These are phyloP conservation scores for Candida palmyrensis DNA, from an alignment of 805 yeast species.

Conservation along the genomic window DNA sequence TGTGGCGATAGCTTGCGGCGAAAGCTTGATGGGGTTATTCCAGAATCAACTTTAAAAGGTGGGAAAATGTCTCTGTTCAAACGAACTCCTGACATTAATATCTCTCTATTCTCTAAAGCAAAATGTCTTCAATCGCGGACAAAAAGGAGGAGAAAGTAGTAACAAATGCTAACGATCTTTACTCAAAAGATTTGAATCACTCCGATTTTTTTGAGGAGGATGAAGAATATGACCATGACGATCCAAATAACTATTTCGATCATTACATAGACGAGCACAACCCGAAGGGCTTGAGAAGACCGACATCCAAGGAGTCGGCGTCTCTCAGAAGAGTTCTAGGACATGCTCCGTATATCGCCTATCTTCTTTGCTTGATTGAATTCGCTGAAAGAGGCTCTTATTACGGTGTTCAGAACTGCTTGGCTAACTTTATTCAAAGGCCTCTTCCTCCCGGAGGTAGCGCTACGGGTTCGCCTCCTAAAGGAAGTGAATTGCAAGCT, in stretches of 20 bases:
- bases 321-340: slow-evolving; percentile 37
- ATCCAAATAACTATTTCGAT: slow-evolving; percentile 17
- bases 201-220: slow-evolving; percentile 1
- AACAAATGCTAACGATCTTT: neutral
- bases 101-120: too few relatives aligned
- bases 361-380: slow-evolving; percentile 47
- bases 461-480: slow-evolving; percentile 39
- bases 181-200: neutral
- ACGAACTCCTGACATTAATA: too few relatives aligned
- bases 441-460: slow-evolving; percentile 47
- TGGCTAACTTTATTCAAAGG: slow-evolving; percentile 47
- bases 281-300: slow-evolving; percentile 33
- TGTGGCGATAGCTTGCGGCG: too few relatives aligned
- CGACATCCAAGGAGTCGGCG: slow-evolving; percentile 21
- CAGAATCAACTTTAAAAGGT: too few relatives aligned
- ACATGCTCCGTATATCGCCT: slow-evolving; percentile 42
- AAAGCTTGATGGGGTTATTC: too few relatives aligned
- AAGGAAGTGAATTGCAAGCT: slow-evolving; percentile 31
- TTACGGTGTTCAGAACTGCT: slow-evolving; percentile 40
- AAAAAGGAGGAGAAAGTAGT: neutral
- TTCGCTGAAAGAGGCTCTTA: slow-evolving; percentile 55
- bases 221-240: slow-evolving; percentile 14
- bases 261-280: slow-evolving; percentile 27
- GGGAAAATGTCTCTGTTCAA: too few relatives aligned
- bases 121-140: too few relatives aligned